These are phyloP conservation scores for Candida xiaguanensis DNA, from an alignment of 805 yeast species.

Conservation along the genomic window DNA sequence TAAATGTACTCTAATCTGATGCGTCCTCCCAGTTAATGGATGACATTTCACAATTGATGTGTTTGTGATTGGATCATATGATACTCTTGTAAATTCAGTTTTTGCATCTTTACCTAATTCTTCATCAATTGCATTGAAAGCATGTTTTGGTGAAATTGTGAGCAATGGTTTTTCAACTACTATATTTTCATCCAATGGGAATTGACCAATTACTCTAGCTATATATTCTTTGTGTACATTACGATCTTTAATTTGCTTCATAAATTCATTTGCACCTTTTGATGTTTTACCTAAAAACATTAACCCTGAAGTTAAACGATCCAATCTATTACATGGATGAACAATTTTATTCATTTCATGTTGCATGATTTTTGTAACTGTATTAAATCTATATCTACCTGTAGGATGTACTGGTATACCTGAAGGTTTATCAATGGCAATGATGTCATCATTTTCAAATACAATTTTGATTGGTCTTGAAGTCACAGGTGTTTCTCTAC, in stretches of 20 bases:
- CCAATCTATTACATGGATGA: slow-evolving; percentile 83
- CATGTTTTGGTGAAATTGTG: slow-evolving; percentile 71
- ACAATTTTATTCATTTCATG: slow-evolving; percentile 63
- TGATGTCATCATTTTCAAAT: slow-evolving; percentile 66
- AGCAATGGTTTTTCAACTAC: slow-evolving; percentile 63
- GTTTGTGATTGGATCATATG: slow-evolving; percentile 56
- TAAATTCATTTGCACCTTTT: slow-evolving; percentile 72
- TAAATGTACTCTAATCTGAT: slow-evolving; percentile 90
- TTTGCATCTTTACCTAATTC: slow-evolving; percentile 64
- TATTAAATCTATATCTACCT: slow-evolving; percentile 72
- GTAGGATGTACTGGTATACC: slow-evolving; percentile 97
- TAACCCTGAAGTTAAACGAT: slow-evolving; percentile 86
- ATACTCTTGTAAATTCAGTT: slow-evolving; percentile 63
- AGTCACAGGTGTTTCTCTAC: slow-evolving; percentile 87
- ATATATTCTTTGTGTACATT: slow-evolving; percentile 77
- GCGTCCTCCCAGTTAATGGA: slow-evolving; percentile 92
- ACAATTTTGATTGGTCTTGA: slow-evolving; percentile 60
- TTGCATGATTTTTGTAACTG: slow-evolving; percentile 74
- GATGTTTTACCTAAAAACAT: slow-evolving; percentile 88
- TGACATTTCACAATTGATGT: slow-evolving; percentile 74
- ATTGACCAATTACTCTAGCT: slow-evolving; percentile 84
- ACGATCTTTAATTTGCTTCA: slow-evolving; percentile 67
- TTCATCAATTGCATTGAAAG: slow-evolving; percentile 52
- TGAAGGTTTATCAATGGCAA: slow-evolving; percentile 89
- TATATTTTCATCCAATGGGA: slow-evolving; percentile 51